Conservation (phyloP, 2,329 filamentous ascomycete genomes). For the Penicillium paneum region DNA sequence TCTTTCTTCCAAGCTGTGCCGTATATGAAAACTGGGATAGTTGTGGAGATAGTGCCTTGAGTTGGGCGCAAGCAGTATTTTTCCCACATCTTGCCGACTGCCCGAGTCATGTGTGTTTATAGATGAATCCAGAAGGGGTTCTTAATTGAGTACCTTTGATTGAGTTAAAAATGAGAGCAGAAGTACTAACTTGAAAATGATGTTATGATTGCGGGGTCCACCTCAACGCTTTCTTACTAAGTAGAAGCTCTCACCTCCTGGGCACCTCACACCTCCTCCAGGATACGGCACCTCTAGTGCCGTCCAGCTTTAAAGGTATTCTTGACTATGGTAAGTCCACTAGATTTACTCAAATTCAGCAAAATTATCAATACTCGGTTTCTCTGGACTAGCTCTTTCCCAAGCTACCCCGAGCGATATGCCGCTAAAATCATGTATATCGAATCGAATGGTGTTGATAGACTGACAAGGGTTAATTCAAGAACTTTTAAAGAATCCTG, state of each 20-base stretch:
- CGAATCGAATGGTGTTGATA: not conserved
- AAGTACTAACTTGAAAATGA: not conserved
- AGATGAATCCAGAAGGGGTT: not conserved
- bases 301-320: too few relatives aligned
- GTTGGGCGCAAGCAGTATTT: conserved; percentile 28
- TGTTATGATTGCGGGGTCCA: conserved; percentile 11
- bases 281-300: too few relatives aligned
- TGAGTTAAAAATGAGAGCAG: not conserved
- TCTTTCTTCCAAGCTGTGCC: conserved; percentile 86
- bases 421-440: not conserved
- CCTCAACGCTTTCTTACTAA: not conserved
- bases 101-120: conserved; percentile 19
- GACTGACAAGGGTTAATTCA: not conserved
- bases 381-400: not conserved
- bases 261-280: too few relatives aligned
- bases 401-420: not conserved
- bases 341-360: not conserved
- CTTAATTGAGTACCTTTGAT: not conserved
- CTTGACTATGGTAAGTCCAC: too few relatives aligned
- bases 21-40: conserved; percentile 59
- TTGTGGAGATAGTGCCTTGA: conserved; percentile 21
- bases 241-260: too few relatives aligned
- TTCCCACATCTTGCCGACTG: conserved; percentile 31
- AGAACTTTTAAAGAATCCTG: conserved; percentile 1
- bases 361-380: not conserved